Base-by-base conservation (phyloP, 179 eudicot genomes). In the Drosera spatulata region DNA sequence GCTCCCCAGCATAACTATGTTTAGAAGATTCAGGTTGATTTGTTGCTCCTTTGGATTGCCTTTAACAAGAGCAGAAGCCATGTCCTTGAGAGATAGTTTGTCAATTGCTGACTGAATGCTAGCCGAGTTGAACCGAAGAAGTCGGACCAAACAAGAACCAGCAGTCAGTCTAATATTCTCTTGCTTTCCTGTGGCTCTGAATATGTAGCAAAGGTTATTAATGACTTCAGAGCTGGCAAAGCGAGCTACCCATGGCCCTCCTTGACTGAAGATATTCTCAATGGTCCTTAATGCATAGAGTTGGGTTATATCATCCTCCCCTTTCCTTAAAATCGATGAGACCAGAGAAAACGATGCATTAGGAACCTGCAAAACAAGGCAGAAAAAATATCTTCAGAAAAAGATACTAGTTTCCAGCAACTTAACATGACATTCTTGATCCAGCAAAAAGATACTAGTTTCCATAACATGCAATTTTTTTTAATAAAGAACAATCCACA, bases 191-290 rank as follows among this genome's bases (percentile, higher is more conserved):
- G 81, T 69, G 67, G 95, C 93, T 76, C 78, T 77, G 63, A 76
- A 90, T 69, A 94, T 86, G 62, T 86, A 85, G 70, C 95, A 82
- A 55, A 94, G 91, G 67, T 94, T 87, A 69, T 59, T 83, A 63
- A 94, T 79, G 39, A 94, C 80, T 67, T 94, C 99, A 60, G 83
- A 86, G 77, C 91, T 86, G 59, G 84, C 75, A 71, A 94, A 94
- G 75, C 99, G 99, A 65, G 80, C 72, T 43, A 85, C 93, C 99
- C 97, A 94, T 61, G 72, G 71, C 44, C 79, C 78, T 71, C 99
- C 99, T 80, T 89, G 97, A 77, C 99, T 90, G 51, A 87, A 81
- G 51, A 94, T 82, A 70, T 94, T 94, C 70, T 94, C 99, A 51
- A 94, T 85, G 57, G 99, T 89, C 75, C 95, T 82, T 72, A 94